Percentiles rank a stretch among this genome's conserved stretches.
Conservation (phyloP, 768 basidiomycete species). For the Panaeolus cyanescens region DNA sequence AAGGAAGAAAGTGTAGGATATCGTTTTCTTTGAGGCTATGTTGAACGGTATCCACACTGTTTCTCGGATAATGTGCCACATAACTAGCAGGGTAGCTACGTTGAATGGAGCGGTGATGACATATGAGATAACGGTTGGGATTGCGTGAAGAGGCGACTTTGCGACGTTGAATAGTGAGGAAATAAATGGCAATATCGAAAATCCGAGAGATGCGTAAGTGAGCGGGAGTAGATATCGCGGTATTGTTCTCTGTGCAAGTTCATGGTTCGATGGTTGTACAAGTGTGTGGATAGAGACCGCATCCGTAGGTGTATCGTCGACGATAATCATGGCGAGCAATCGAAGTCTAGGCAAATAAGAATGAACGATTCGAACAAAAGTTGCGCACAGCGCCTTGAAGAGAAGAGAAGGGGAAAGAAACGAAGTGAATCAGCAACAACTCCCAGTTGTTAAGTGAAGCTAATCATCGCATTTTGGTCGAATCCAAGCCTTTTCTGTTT, state of each 20-base stretch:
- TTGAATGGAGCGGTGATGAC: constrained; percentile 15
- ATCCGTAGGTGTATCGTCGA: constrained; percentile 11
- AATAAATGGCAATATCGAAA: constrained; percentile 12
- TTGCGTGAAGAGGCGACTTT: constrained; percentile 8
- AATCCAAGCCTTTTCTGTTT: no score
- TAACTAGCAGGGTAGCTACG: constrained; percentile 11
- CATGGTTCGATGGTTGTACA: constrained; percentile 4
- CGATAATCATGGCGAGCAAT: constrained; percentile 12
- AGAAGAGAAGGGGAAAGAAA: neutral
- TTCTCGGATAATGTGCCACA: constrained; percentile 9
- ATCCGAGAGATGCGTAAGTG: constrained; percentile 10
- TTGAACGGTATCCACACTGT: neutral
- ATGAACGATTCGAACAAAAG: neutral
- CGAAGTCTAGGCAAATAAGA: no score
- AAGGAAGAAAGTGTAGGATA: neutral
- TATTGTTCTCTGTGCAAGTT: constrained; percentile 1
- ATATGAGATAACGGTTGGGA: constrained; percentile 14
- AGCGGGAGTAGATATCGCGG: constrained; percentile 12
- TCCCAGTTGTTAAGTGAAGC: no score
- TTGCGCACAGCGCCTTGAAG: neutral
- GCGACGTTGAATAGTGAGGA: constrained; percentile 13
- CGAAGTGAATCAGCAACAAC: no score
- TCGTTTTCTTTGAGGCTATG: neutral
- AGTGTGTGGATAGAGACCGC: constrained; percentile 12
- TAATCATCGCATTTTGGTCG: no score